Conservation (phyloP, 495 filamentous ascomycete species). For the Trichoderma asperelloides region DNA sequence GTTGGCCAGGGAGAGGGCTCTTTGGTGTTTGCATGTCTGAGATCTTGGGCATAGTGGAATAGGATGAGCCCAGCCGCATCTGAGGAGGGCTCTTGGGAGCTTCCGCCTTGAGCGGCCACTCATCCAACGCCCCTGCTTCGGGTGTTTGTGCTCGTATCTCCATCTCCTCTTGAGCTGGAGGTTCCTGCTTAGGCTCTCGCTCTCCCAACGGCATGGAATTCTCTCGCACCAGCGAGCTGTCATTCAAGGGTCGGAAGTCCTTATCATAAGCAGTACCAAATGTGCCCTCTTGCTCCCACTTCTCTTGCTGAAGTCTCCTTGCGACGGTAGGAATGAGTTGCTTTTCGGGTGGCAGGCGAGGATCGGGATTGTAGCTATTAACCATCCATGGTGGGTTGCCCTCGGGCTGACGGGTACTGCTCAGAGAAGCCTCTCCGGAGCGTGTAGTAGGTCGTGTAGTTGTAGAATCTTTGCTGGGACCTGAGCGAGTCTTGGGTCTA, state of each 20-base stretch:
- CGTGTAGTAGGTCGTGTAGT: conserved; percentile 42
- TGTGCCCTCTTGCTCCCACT: conserved; percentile 86
- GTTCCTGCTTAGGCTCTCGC: conserved; percentile 25
- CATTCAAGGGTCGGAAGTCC: conserved; percentile 69
- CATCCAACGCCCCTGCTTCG: conserved; percentile 21
- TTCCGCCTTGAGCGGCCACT: conserved; percentile 38
- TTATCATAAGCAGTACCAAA: conserved; percentile 73
- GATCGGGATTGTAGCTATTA: conserved; percentile 91
- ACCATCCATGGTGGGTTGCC: conserved; percentile 95
- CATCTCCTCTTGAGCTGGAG: background rate
- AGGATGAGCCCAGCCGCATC: conserved; percentile 37
- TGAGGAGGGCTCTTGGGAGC: conserved; percentile 38
- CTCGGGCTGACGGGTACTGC: conserved; percentile 62
- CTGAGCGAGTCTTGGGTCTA: conserved; percentile 53
- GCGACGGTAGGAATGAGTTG: conserved; percentile 93
- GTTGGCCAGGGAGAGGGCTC: conserved; percentile 30
- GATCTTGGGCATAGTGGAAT: conserved; percentile 51
- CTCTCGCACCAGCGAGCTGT: conserved; percentile 38
- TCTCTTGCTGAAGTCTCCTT: conserved; percentile 83
- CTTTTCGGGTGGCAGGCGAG: conserved; percentile 86
- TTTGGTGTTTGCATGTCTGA: conserved; percentile 27
- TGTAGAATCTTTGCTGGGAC: conserved; percentile 43
- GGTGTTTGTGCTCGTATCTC: background rate
- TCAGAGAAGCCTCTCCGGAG: conserved; percentile 35
- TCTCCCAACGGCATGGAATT: conserved; percentile 24